A percentile compares a stretch with the other conserved stretches of the same genome.
phyloP scores from a whole-genome alignment of 1,139 yeast species.

The Yamadazyma dushanensis region DNA sequence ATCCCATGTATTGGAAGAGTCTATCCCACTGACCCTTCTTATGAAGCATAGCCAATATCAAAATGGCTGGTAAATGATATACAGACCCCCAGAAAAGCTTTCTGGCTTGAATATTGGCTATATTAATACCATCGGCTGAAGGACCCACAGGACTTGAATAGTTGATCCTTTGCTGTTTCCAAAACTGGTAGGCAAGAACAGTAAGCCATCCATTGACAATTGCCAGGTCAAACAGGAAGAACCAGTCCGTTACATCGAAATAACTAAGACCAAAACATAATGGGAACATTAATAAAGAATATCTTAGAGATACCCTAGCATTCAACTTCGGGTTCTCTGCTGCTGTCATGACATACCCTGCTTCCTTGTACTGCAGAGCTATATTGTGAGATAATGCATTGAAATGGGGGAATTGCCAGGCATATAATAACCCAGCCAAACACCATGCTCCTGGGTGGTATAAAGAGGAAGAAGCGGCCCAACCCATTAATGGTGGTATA shows the following conservation, averaged over 20 bases:
- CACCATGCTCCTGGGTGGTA: slow-evolving; percentile 94
- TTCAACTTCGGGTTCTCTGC: slow-evolving; percentile 89
- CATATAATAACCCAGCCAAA: slow-evolving; percentile 82
- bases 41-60: slow-evolving; percentile 90
- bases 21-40: slow-evolving; percentile 96
- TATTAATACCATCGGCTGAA: slow-evolving; percentile 52
- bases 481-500: slow-evolving; percentile 98
- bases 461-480: slow-evolving; percentile 92
- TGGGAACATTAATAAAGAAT: slow-evolving; percentile 89
- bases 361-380: slow-evolving; percentile 81
- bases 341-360: slow-evolving; percentile 97
- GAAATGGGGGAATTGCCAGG: slow-evolving; percentile 99
- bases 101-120: slow-evolving; percentile 70
- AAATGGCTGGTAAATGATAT: slow-evolving; percentile 87
- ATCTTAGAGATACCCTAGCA: slow-evolving; percentile 90
- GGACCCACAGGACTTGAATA: slow-evolving; percentile 42
- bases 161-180: slow-evolving; percentile 71
- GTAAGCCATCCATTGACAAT: slow-evolving; percentile 84
- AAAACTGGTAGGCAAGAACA: slow-evolving; percentile 76
- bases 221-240: slow-evolving; percentile 77
- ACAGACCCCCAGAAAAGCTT: slow-evolving; percentile 94
- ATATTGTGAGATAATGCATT: slow-evolving; percentile 88
- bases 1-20: slow-evolving; percentile 37
- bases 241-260: slow-evolving; percentile 80
- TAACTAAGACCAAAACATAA: slow-evolving; percentile 81